Percentiles rank a stretch among this genome's conserved stretches.
Conservation (phyloP, 345 rosid species). For the Salix arbutifolia region DNA sequence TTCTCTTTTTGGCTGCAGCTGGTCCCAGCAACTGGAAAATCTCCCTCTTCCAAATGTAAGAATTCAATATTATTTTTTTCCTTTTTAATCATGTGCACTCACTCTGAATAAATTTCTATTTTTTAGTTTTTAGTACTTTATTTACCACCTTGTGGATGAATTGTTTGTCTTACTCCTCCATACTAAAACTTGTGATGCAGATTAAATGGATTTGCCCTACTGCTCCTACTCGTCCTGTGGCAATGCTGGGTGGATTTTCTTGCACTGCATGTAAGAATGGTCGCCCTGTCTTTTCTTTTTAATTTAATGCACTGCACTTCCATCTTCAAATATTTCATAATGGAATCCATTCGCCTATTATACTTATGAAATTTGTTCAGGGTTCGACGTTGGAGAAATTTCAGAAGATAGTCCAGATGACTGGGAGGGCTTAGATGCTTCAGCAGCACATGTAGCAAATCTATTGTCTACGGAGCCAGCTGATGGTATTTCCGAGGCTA, state of each 20-base stretch:
- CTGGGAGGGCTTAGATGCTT: constrained; percentile 34
- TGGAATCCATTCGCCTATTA: not conserved
- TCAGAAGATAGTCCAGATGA: constrained; percentile 31
- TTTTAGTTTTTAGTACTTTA: not conserved
- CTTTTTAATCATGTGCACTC: not conserved
- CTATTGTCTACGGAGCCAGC: constrained; percentile 33
- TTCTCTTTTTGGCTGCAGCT: constrained; percentile 52
- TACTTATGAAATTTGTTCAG: constrained; percentile 1
- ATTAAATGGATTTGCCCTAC: constrained; percentile 38
- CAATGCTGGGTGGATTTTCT: constrained; percentile 30
- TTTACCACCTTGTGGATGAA: not conserved
- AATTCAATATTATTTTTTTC: not conserved
- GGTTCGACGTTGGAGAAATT: constrained; percentile 31
- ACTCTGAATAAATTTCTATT: not conserved
- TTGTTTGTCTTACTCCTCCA: not conserved
- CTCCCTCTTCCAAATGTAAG: constrained; percentile 94
- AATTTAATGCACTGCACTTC: not conserved
- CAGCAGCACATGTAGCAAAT: constrained; percentile 36
- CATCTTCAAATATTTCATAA: not conserved
- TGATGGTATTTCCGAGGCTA: constrained; percentile 17
- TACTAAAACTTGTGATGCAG: constrained; percentile 5
- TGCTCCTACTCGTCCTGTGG: constrained; percentile 33
- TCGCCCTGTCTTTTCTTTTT: not conserved
- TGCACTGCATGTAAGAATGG: constrained; percentile 32
- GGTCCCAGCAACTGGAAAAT: constrained; percentile 84